phyloP scores from a whole-genome alignment of 2,329 filamentous ascomycete species.

The Cladosporium phlei region DNA sequence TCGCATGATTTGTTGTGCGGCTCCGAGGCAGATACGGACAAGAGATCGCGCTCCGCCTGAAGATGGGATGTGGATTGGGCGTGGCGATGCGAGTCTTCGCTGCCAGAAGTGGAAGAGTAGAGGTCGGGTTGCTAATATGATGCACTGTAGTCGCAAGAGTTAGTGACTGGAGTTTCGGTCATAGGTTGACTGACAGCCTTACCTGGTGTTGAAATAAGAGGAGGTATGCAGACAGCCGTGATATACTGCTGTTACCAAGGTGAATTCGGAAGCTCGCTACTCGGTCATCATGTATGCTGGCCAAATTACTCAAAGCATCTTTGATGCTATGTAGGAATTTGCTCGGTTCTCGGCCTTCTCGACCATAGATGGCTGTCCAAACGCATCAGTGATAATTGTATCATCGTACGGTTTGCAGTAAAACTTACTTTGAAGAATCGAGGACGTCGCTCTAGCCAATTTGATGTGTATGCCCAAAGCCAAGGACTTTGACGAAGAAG shows the following conservation, averaged over 20 bases:
- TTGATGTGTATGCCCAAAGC: slow-evolving; percentile 45
- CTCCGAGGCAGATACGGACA: slow-evolving; percentile 14
- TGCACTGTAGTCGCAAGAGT: slow-evolving; percentile 10
- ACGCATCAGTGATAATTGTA: slow-evolving; percentile 1
- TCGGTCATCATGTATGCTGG: slow-evolving; percentile 20
- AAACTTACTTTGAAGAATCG: slow-evolving; percentile 42
- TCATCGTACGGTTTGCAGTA: background rate
- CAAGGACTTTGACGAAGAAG: slow-evolving; percentile 35
- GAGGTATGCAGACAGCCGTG: slow-evolving; percentile 20
- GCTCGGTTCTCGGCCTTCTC: slow-evolving; percentile 17
- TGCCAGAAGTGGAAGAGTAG: slow-evolving; percentile 39
- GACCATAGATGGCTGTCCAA: slow-evolving; percentile 20
- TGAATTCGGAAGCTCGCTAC: slow-evolving; percentile 18
- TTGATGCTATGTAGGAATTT: slow-evolving; percentile 22
- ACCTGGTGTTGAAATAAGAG: slow-evolving; percentile 23
- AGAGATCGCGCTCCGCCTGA: slow-evolving; percentile 13
- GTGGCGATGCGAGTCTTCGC: slow-evolving; percentile 6
- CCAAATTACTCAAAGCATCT: slow-evolving; percentile 20
- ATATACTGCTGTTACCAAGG: slow-evolving; percentile 18
- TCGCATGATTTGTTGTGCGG: slow-evolving; percentile 15
- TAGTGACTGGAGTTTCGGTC: too few relatives aligned
- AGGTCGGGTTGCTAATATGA: slow-evolving; percentile 13
- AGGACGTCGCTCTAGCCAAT: slow-evolving; percentile 41
- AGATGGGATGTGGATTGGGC: slow-evolving; percentile 13
- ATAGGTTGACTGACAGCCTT: too few relatives aligned